Evolutionary conservation across 1,284 basidiomycete species (phyloP), one percentile per base, ranked within the genome.

Genomic region (Ganoderma lucidum): DNA sequence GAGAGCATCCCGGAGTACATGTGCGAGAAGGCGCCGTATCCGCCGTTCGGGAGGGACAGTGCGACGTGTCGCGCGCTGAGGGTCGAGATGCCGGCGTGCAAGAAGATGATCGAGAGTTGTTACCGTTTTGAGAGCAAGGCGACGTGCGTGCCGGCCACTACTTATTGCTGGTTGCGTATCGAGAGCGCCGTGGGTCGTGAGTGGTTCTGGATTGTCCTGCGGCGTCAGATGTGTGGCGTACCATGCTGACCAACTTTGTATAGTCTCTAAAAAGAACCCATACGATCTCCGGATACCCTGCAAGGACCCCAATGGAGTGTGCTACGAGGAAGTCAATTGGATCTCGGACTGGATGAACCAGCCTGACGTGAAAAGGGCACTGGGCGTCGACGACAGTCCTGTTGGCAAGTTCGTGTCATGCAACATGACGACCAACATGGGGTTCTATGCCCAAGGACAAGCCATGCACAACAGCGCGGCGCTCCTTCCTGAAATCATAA

Each of bases 211-310:
- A 5, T 28, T 28, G 28, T 63, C 23, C 8, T 3, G 32, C 12
- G 6, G 6, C 15, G 19, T 23, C 10, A 6, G 30, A 39, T 39
- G 56, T 39, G 30, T 64, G 28, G 8, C 45, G 48, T 35, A n/a
- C 9, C 9, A 23, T 45, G 39, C 55, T 48, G 62, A 37, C 14
- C 41, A 2, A n/a, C 42, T 2, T 45, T 17, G 28, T 15, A 1
- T 68, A 91, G 90, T 89, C 79, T 85, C 87, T 76, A 90, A 89
- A 8, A 78, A 85, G 51, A 93, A 93, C 80, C 88, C 92, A 41
- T 97, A 97, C 79, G 97, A 98, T 76, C 93, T 96, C 12, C 90
- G 96, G 68, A 85, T 81, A 71, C 85, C 85, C 71, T 98, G 89
- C 66, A 80, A 86, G 67, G 86, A 87, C 79, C 91, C 95, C 74